These are phyloP conservation scores for Glomus cerebriforme DNA, from an alignment of 192 early-diverging fungal genomes.

Conservation along the genomic window DNA sequence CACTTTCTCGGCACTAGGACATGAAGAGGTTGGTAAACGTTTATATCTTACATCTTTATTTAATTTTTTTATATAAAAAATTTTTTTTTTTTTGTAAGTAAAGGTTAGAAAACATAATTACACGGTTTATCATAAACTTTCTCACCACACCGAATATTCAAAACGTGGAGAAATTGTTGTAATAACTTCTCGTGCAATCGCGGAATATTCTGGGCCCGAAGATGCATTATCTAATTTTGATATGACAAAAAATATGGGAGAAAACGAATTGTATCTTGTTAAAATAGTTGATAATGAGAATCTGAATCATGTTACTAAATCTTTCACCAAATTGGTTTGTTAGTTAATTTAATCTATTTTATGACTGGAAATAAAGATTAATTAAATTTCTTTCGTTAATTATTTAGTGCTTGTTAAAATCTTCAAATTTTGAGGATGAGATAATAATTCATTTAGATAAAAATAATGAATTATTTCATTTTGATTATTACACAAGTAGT, in stretches of 20 bases:
- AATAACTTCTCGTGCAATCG: neutral
- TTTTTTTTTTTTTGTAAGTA: neutral
- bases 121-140: conserved; percentile 19
- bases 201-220: neutral
- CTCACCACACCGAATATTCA: conserved; percentile 11
- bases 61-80: no score
- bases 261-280: conserved; percentile 4
- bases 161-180: conserved; percentile 25
- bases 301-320: neutral
- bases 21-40: neutral
- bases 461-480: conserved; percentile 16
- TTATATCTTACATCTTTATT: neutral
- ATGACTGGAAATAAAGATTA: neutral
- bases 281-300: conserved; percentile 28
- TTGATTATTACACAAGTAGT: conserved; percentile 29
- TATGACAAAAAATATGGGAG: neutral
- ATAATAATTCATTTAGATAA: conserved; percentile 32
- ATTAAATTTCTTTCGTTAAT: neutral
- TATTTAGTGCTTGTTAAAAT: conserved; percentile 23
- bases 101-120: conserved; percentile 15
- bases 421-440: conserved; percentile 32
- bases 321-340: conserved; percentile 28
- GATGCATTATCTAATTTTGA: neutral
- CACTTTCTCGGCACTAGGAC: neutral
- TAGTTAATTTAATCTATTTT: neutral